Percentiles rank a stretch among this genome's conserved stretches.
Evolutionary conservation across 352 stramenopile species (phyloP).

Genomic region (Albugo laibachii): DNA sequence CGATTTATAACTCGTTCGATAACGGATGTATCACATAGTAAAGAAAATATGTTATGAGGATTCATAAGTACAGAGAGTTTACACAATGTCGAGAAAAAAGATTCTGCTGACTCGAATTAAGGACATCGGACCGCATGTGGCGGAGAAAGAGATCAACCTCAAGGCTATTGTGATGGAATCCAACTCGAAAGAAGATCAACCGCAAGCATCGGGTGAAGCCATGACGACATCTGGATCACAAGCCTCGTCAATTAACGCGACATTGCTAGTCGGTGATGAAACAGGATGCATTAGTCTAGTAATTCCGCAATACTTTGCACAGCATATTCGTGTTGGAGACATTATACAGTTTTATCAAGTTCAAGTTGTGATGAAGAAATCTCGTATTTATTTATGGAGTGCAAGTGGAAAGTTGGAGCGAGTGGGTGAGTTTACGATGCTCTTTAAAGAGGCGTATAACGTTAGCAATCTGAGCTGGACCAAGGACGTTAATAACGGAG

Average conservation of each 20-base stretch:
- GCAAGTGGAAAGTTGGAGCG: slow-evolving; percentile 44
- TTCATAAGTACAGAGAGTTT: too few relatives aligned
- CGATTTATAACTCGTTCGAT: too few relatives aligned
- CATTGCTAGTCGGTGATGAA: slow-evolving; percentile 66
- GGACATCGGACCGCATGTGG: slow-evolving; percentile 37
- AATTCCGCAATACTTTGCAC: slow-evolving; percentile 39
- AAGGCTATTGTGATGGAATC: slow-evolving; percentile 71
- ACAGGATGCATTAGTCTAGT: slow-evolving; percentile 62
- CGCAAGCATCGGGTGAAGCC: slow-evolving; percentile 2
- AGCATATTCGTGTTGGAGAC: slow-evolving; percentile 52
- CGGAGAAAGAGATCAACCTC: slow-evolving; percentile 38
- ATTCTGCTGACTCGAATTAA: slow-evolving; percentile 37
- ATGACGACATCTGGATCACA: background rate
- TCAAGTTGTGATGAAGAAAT: slow-evolving; percentile 63
- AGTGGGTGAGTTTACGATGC: slow-evolving; percentile 64
- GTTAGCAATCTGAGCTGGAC: slow-evolving; percentile 70
- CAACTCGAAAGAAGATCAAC: slow-evolving; percentile 62
- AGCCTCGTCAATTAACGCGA: slow-evolving; percentile 29
- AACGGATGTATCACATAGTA: too few relatives aligned
- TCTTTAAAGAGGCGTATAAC: slow-evolving; percentile 72
- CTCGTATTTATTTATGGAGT: slow-evolving; percentile 55
- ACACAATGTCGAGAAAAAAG: slow-evolving; percentile 15
- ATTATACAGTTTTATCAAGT: slow-evolving; percentile 43
- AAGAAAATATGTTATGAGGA: too few relatives aligned
- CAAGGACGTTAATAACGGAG: slow-evolving; percentile 53